These are phyloP conservation scores for Buddleja alternifolia DNA, from an alignment of 257 asterid species.

Conservation along the genomic window DNA sequence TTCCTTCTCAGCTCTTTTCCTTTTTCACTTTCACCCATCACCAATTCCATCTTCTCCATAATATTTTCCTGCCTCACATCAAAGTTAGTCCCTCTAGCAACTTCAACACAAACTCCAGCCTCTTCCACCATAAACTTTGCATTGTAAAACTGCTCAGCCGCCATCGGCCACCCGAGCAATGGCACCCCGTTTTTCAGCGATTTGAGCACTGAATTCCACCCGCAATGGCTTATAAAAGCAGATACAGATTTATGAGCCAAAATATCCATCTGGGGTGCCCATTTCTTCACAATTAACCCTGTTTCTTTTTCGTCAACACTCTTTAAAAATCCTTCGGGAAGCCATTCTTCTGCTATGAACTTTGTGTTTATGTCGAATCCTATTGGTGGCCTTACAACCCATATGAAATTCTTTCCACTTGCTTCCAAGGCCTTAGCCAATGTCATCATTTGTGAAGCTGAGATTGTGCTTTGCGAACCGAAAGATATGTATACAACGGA, in stretches of 20 bases:
- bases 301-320: constrained; percentile 29
- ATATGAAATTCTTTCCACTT: constrained; percentile 37
- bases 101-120: constrained; percentile 55
- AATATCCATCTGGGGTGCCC: constrained; percentile 59
- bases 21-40: constrained; percentile 42
- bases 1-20: constrained; percentile 39
- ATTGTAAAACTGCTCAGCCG: constrained; percentile 56
- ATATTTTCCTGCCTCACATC: constrained; percentile 48
- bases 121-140: constrained; percentile 54
- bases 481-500: constrained; percentile 52
- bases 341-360: constrained; percentile 49
- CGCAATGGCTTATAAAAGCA: constrained; percentile 55
- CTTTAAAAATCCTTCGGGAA: constrained; percentile 47
- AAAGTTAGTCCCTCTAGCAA: constrained; percentile 55
- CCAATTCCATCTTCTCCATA: constrained; percentile 48
- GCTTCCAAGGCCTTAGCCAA: constrained; percentile 48
- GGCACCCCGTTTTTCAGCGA: constrained; percentile 53
- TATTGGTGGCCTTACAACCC: constrained; percentile 53
- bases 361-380: constrained; percentile 39
- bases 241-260: constrained; percentile 41
- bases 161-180: constrained; percentile 59
- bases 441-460: constrained; percentile 53
- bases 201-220: constrained; percentile 67
- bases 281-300: constrained; percentile 43
- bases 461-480: constrained; percentile 45